These are phyloP conservation scores for Brassica incana DNA, from an alignment of 345 rosid genomes.

Conservation along the genomic window DNA sequence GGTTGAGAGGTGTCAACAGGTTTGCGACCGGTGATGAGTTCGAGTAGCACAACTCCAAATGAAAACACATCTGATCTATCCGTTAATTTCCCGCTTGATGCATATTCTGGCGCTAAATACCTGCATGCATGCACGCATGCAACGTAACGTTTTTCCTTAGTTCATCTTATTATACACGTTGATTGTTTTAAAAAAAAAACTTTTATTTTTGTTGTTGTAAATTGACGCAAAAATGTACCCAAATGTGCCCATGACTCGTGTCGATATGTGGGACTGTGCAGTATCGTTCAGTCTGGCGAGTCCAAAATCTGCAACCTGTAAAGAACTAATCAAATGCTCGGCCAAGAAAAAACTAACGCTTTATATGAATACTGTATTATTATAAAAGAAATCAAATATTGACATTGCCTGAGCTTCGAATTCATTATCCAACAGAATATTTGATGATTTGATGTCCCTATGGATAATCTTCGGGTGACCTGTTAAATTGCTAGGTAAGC, in stretches of 20 bases:
- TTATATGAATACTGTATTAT: not conserved
- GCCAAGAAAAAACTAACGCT: slow-evolving; percentile 15
- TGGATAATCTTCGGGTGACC: slow-evolving; percentile 78
- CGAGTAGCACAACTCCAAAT: slow-evolving; percentile 92
- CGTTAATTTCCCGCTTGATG: slow-evolving; percentile 71
- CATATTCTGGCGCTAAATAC: slow-evolving; percentile 80
- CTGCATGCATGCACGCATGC: slow-evolving; percentile 30
- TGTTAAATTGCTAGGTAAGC: not conserved
- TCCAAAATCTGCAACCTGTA: slow-evolving; percentile 97
- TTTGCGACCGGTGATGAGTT: slow-evolving; percentile 90
- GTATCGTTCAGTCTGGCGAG: slow-evolving; percentile 85
- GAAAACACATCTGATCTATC: slow-evolving; percentile 84
- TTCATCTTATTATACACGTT: not conserved
- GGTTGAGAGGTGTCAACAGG: slow-evolving; percentile 86
- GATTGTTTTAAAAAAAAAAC: no score
- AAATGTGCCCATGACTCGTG: slow-evolving; percentile 97
- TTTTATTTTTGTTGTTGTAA: not conserved
- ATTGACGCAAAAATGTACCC: slow-evolving; percentile 53
- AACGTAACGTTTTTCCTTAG: not conserved
- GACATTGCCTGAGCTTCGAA: slow-evolving; percentile 53
- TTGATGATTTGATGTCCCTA: slow-evolving; percentile 76
- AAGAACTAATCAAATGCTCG: slow-evolving; percentile 8
- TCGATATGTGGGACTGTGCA: slow-evolving; percentile 83
- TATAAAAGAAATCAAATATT: not conserved
- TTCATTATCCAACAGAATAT: slow-evolving; percentile 63